These are phyloP conservation scores for Blastobotrys mokoenaii DNA, from an alignment of 805 yeast species.

Conservation along the genomic window DNA sequence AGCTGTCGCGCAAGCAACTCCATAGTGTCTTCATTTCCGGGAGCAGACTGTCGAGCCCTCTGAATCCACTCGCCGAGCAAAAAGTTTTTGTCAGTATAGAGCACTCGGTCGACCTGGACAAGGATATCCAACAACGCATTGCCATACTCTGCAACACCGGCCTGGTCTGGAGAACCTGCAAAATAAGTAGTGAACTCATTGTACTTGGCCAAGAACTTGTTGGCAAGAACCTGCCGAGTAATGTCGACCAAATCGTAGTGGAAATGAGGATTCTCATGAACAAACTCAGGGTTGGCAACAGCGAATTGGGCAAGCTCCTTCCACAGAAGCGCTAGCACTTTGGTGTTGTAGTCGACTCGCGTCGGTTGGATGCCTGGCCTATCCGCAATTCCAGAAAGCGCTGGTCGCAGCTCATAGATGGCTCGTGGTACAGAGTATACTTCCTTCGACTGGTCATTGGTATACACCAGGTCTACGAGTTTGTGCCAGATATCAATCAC, in stretches of 20 bases:
- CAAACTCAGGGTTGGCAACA: slow-evolving; percentile 2
- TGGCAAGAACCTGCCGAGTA: slow-evolving; percentile 11
- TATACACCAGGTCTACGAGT: slow-evolving; percentile 11
- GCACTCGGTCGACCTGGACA: slow-evolving; percentile 6
- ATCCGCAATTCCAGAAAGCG: slow-evolving; percentile 6
- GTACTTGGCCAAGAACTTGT: slow-evolving; percentile 8
- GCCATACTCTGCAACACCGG: slow-evolving; percentile 1
- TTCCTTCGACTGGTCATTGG: slow-evolving; percentile 7
- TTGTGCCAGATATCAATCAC: slow-evolving; percentile 7
- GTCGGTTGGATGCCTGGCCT: slow-evolving; percentile 10
- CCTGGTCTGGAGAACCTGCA: neutral
- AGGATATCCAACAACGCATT: slow-evolving; percentile 4
- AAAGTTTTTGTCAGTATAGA: slow-evolving; percentile 10
- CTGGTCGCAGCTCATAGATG: slow-evolving; percentile 7
- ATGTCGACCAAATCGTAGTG: slow-evolving; percentile 13
- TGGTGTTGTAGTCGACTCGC: slow-evolving; percentile 6
- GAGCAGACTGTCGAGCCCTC: slow-evolving; percentile 4
- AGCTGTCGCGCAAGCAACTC: slow-evolving; percentile 14
- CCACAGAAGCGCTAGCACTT: slow-evolving; percentile 5
- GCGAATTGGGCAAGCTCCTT: slow-evolving; percentile 2
- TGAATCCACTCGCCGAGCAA: slow-evolving; percentile 8
- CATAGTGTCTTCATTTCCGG: neutral
- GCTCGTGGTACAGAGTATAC: slow-evolving; percentile 8
- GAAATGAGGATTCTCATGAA: slow-evolving; percentile 4
- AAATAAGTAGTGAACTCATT: neutral